Evolutionary conservation across 2,329 filamentous ascomycete genomes (phyloP).

Genomic region (Penicillium hordei): DNA sequence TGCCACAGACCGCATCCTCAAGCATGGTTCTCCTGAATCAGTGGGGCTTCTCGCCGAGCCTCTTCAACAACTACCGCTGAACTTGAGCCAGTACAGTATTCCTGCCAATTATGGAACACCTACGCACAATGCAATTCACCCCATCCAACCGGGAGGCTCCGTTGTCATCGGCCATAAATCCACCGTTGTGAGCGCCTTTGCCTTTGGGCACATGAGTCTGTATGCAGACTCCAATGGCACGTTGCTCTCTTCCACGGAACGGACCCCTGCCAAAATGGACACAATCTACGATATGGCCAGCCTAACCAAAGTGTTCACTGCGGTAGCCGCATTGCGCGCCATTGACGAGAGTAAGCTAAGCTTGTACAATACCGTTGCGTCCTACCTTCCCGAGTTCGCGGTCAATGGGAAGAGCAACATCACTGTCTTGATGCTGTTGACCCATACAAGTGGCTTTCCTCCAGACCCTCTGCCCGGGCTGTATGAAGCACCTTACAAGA

Average conservation of each 20-base stretch:
- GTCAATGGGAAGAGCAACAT: neutral
- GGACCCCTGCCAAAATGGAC: conserved; percentile 32
- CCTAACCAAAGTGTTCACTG: conserved; percentile 42
- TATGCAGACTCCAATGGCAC: conserved; percentile 32
- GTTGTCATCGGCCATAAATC: conserved; percentile 20
- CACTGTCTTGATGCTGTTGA: neutral
- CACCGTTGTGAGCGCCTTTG: conserved; percentile 24
- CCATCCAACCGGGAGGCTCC: conserved; percentile 20
- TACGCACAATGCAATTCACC: conserved; percentile 16
- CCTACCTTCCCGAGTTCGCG: neutral
- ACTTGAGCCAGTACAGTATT: conserved; percentile 12
- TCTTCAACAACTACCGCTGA: conserved; percentile 6
- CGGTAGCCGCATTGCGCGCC: conserved; percentile 8
- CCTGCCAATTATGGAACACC: conserved; percentile 6
- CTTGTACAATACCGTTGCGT: neutral
- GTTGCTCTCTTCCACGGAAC: conserved; percentile 22
- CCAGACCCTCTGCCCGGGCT: neutral
- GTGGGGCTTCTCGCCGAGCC: conserved; percentile 10
- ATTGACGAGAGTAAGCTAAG: neutral
- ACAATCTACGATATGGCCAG: conserved; percentile 45
- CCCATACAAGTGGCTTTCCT: conserved; percentile 1
- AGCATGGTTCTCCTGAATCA: conserved; percentile 5
- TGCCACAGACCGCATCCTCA: conserved; percentile 4
- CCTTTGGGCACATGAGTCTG: conserved; percentile 16
- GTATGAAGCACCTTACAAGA: neutral